phyloP scores from a whole-genome alignment of 164 flowering plant species.

The Annona squamosa region DNA sequence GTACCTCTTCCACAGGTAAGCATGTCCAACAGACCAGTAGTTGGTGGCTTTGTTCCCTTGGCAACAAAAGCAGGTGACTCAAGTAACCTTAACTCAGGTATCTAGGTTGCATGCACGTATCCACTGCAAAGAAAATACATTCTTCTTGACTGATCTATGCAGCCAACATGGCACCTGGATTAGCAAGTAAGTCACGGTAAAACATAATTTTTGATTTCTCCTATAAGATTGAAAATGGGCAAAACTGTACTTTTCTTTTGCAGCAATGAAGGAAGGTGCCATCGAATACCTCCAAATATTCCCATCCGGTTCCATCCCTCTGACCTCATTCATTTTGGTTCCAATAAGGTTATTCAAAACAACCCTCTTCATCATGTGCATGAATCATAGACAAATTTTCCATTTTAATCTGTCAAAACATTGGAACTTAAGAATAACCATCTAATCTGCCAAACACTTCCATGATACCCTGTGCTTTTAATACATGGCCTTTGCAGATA shows the following conservation, averaged over 20 bases:
- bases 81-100: constrained; percentile 31
- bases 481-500: no score
- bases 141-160: constrained; percentile 62
- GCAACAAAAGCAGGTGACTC: no score
- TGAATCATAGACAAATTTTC: no score
- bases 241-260: constrained; percentile 10
- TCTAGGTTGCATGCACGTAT: constrained; percentile 70
- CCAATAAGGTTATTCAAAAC: constrained; percentile 40
- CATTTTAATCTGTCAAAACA: no score
- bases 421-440: no score
- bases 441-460: no score
- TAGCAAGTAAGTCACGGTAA: constrained; percentile 48
- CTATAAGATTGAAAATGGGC: background rate
- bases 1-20: constrained; percentile 61
- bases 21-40: background rate
- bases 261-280: constrained; percentile 76
- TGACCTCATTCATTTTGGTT: constrained; percentile 64
- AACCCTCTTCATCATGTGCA: no score
- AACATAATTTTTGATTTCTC: background rate
- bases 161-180: constrained; percentile 84
- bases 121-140: constrained; percentile 64
- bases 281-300: constrained; percentile 51
- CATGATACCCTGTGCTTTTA: no score
- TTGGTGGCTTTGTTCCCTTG: background rate
- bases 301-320: constrained; percentile 76